Base-by-base conservation (phyloP, 176 grass and related monocot genomes). In the Pharus latifolius region DNA sequence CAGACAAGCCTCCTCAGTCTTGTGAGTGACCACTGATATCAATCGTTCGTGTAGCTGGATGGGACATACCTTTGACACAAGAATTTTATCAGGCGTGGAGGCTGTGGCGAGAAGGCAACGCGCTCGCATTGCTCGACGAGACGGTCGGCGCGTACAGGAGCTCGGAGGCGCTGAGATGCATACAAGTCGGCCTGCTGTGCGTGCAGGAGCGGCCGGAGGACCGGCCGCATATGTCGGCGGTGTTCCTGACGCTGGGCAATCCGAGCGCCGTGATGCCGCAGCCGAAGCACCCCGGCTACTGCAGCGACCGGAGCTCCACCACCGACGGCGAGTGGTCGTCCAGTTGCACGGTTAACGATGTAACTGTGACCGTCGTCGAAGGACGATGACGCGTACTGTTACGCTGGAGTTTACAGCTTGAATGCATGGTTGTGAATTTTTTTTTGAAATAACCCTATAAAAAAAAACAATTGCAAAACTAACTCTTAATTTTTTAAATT, bases 61-160 rank as follows among this genome's bases (percentile, higher is more conserved):
- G n/a, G n/a, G n/a, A n/a, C n/a, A n/a, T n/a, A n/a, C n/a, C n/a
- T n/a, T n/a, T n/a, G n/a, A n/a, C n/a, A n/a, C n/a, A n/a, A n/a
- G n/a, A n/a, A n/a, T n/a, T n/a, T n/a, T n/a, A n/a, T n/a, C 64
- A 96, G 82, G 92, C 82, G 23, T 96, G 92, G 92, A 88, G 1
- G 47, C 31, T 91, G 43, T 96, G 92, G 92, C 81, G 54, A 34
- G 85, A 96, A 49, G 72, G 70, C 4, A 84, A 81, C 67, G 63
- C 60, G 49, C 44, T 76, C 27, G 56, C 79, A 40, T 72, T 96
- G 41, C 67, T 96, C 3, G 79, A 86, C 41, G 48, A 78, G 60
- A 51, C 31, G 20, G 67, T 68, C 35, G 69, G 80, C 14, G 42
- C 55, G 56, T 50, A 75, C 56, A 23, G 54, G 10, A 46, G 46